These are phyloP conservation scores for Torulaspora globosa DNA, from an alignment of 1,139 yeast species.

Conservation along the genomic window DNA sequence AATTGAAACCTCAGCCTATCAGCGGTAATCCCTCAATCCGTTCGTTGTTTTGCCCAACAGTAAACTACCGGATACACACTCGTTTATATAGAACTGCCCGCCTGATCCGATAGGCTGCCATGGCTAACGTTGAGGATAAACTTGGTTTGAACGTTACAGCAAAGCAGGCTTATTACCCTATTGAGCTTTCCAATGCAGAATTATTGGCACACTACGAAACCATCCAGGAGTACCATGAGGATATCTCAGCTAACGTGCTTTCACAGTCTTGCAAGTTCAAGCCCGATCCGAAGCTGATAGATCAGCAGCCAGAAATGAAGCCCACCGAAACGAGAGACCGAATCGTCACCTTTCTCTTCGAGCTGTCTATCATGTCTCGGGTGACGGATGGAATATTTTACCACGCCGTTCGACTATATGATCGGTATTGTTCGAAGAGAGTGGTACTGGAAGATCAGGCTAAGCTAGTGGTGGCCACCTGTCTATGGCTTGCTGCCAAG, in stretches of 20 bases:
- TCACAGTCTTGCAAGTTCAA: slow-evolving; percentile 39
- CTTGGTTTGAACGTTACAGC: slow-evolving; percentile 40
- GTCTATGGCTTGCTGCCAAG: slow-evolving; percentile 63
- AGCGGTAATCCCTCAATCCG: neutral
- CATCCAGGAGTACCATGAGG: slow-evolving; percentile 51
- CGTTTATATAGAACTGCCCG: slow-evolving; percentile 4
- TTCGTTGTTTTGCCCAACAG: neutral
- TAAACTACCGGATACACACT: slow-evolving; percentile 4
- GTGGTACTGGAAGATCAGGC: slow-evolving; percentile 59
- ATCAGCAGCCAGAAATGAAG: slow-evolving; percentile 63
- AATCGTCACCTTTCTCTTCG: slow-evolving; percentile 54
- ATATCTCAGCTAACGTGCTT: slow-evolving; percentile 45
- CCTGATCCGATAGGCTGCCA: slow-evolving; percentile 4
- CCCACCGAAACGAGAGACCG: slow-evolving; percentile 46
- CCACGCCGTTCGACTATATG: slow-evolving; percentile 56
- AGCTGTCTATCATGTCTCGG: slow-evolving; percentile 55
- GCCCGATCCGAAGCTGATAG: slow-evolving; percentile 53
- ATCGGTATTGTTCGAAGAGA: slow-evolving; percentile 62
- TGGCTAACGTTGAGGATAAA: slow-evolving; percentile 11
- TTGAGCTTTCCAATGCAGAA: slow-evolving; percentile 49
- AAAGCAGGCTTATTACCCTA: slow-evolving; percentile 45
- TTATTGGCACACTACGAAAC: slow-evolving; percentile 45
- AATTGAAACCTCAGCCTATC: neutral
- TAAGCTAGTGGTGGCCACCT: slow-evolving; percentile 60
- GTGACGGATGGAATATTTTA: slow-evolving; percentile 57